Evolutionary conservation across 2,329 filamentous ascomycete species (phyloP).

Genomic region (Endothia cerciana): DNA sequence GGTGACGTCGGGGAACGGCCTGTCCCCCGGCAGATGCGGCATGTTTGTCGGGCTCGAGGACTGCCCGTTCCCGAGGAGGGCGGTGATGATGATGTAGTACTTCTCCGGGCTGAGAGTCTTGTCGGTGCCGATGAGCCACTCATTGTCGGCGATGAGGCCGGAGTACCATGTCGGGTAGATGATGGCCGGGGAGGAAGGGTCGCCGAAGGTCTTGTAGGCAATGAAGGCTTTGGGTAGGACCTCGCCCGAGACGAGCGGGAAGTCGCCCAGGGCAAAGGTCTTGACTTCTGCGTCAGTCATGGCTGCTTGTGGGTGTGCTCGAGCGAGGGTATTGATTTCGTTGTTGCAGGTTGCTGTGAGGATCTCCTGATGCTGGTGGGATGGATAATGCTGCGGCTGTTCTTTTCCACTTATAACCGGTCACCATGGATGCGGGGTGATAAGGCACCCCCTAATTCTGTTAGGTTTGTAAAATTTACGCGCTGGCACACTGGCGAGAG

Average conservation of each 20-base stretch:
- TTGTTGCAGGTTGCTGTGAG: neutral
- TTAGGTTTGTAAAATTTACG: neutral
- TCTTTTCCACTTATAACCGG: neutral
- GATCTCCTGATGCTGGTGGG: too few relatives aligned
- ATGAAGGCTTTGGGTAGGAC: constrained; percentile 67
- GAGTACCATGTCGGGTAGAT: constrained; percentile 79
- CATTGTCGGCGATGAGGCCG: constrained; percentile 67
- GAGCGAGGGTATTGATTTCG: neutral
- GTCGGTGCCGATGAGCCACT: constrained; percentile 72
- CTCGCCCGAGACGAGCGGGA: constrained; percentile 67
- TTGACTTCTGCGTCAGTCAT: constrained; percentile 35
- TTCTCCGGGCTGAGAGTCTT: constrained; percentile 64
- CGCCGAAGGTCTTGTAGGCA: constrained; percentile 77
- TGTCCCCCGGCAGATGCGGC: constrained; percentile 32
- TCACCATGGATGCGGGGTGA: neutral
- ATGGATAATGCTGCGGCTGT: neutral
- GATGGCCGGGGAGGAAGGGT: constrained; percentile 63
- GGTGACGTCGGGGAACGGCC: constrained; percentile 48
- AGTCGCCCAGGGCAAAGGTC: constrained; percentile 65
- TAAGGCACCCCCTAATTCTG: neutral
- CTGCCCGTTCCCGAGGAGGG: constrained; percentile 57
- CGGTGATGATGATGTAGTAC: constrained; percentile 56
- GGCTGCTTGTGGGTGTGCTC: neutral
- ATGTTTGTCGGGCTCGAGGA: constrained; percentile 58
- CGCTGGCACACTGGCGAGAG: neutral